phyloP scores from a whole-genome alignment of 1,139 yeast species.

The Kurtzmaniella quercitrusa region DNA sequence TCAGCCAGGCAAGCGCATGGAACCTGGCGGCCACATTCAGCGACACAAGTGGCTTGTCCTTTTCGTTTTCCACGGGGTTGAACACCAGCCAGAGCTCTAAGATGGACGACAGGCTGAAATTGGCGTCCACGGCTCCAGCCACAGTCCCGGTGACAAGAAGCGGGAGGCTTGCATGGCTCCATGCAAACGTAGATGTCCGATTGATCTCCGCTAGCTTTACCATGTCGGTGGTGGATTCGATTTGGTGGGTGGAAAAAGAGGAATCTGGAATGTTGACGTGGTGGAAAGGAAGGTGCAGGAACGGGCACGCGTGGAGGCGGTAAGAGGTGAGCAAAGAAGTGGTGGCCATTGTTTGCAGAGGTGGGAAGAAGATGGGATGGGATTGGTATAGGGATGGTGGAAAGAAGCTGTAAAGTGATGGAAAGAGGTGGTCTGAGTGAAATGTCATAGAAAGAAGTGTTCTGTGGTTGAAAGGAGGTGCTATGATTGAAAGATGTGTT shows the following conservation, averaged over 20 bases:
- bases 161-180: conserved; percentile 80
- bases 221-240: conserved; percentile 33
- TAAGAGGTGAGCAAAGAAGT: no score
- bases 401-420: no score
- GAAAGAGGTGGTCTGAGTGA: conserved; percentile 1
- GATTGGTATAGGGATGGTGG: background rate
- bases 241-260: background rate
- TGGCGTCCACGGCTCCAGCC: conserved; percentile 90
- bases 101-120: conserved; percentile 72
- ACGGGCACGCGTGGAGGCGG: background rate
- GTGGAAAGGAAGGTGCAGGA: conserved; percentile 1
- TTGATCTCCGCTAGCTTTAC: conserved; percentile 81
- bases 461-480: background rate
- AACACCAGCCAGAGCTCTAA: conserved; percentile 79
- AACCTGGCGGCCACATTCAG: conserved; percentile 59
- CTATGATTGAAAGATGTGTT: no score
- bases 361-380: background rate
- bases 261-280: conserved; percentile 1
- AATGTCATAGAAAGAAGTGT: background rate
- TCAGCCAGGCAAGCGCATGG: conserved; percentile 85
- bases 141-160: conserved; percentile 85
- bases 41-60: conserved; percentile 42
- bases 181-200: conserved; percentile 89
- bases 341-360: no score
- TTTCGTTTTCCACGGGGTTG: conserved; percentile 26